phyloP scores from a whole-genome alignment of 148 eudicot genomes.

The Fagopyrum esculentum region DNA sequence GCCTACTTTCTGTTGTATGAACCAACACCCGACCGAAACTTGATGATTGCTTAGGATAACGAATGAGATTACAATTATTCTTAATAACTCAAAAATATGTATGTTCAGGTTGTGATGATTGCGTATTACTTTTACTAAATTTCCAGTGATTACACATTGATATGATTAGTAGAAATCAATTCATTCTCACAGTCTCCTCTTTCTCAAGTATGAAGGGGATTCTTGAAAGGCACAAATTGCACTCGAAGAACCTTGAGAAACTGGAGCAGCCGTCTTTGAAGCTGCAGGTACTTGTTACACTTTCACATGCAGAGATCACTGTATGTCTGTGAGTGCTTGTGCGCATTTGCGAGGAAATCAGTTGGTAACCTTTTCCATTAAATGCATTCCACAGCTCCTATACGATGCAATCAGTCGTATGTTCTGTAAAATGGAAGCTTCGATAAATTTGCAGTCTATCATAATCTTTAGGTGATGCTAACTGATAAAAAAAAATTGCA shows the following conservation, averaged over 20 bases:
- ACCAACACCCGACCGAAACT: too few species aligned
- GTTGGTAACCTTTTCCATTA: not conserved
- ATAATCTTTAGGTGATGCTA: not conserved
- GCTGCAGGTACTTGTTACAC: conserved; percentile 44
- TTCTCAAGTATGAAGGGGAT: conserved; percentile 59
- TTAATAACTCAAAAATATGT: not conserved
- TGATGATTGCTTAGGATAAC: too few species aligned
- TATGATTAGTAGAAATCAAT: not conserved
- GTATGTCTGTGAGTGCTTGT: not conserved
- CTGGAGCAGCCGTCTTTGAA: conserved; percentile 66
- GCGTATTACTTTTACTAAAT: not conserved
- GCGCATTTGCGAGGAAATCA: not conserved
- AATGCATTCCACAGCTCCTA: not conserved
- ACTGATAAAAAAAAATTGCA: not conserved
- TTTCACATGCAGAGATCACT: not conserved
- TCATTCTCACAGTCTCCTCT: not conserved
- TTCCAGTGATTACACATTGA: not conserved
- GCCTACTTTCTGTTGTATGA: too few species aligned
- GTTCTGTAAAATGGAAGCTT: not conserved
- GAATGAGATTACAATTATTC: too few species aligned
- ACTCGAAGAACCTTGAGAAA: conserved; percentile 64
- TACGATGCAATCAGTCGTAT: not conserved
- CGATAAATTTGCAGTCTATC: not conserved
- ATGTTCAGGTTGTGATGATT: not conserved
- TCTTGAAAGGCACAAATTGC: conserved; percentile 66